These are phyloP conservation scores for Hypoxylon sp. DNA, from an alignment of 2,329 filamentous ascomycete genomes.

Conservation along the genomic window DNA sequence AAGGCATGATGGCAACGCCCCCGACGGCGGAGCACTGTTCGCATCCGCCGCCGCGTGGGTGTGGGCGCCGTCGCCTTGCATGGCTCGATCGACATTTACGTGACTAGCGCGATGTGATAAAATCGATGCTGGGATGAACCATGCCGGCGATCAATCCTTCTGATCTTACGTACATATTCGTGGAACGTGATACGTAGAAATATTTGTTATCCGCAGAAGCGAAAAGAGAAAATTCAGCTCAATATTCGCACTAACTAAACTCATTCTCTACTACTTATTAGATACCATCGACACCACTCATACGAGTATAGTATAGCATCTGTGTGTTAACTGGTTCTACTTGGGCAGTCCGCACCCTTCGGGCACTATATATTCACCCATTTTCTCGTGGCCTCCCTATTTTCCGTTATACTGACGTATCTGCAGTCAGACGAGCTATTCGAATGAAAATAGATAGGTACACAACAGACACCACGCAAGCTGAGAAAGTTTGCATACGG, in stretches of 20 bases:
- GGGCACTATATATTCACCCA: not conserved
- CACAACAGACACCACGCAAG: constrained; percentile 12
- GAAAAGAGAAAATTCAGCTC: constrained; percentile 1
- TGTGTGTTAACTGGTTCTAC: not conserved
- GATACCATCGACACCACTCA: not conserved
- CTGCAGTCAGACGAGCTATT: constrained; percentile 16
- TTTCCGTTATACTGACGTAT: constrained; percentile 12
- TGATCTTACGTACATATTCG: constrained; percentile 40
- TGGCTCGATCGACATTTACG: constrained; percentile 34
- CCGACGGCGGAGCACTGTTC: constrained; percentile 33
- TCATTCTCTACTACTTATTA: not conserved
- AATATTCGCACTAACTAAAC: not conserved
- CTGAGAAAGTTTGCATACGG: constrained; percentile 13
- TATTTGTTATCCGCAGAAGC: constrained; percentile 10
- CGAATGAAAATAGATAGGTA: constrained; percentile 4
- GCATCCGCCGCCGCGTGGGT: constrained; percentile 23
- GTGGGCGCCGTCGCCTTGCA: constrained; percentile 35
- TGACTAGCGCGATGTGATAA: constrained; percentile 38
- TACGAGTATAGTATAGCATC: not conserved
- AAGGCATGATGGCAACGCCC: constrained; percentile 34
- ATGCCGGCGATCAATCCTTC: constrained; percentile 43
- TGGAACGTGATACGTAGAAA: constrained; percentile 34
- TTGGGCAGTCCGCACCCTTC: not conserved
- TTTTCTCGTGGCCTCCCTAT: not conserved
- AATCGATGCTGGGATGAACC: constrained; percentile 42